Conservation (phyloP, 163 green algal genomes). For the Picocystis sp. region DNA sequence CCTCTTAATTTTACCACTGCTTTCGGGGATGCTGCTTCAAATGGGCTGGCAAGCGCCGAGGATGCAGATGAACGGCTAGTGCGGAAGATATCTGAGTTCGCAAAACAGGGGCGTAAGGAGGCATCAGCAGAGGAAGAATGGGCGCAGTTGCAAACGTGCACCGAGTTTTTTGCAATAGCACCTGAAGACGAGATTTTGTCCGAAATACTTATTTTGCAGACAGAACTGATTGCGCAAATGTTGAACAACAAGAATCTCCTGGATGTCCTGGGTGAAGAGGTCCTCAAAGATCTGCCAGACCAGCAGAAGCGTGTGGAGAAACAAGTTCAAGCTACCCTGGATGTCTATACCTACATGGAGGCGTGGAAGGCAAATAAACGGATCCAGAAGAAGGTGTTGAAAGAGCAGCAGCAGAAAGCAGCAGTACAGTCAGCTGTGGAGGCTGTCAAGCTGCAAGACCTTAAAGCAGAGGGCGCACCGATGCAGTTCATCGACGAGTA, state of each 20-base stretch:
- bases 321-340: neutral
- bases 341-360: neutral
- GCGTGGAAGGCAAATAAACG: slow-evolving; percentile 6
- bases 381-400: slow-evolving; percentile 7
- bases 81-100: no score
- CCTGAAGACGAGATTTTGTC: slow-evolving; percentile 69
- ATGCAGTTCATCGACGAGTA: slow-evolving; percentile 8
- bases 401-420: slow-evolving; percentile 8
- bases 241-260: slow-evolving; percentile 8
- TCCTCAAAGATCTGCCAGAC: neutral
- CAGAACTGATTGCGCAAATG: slow-evolving; percentile 13
- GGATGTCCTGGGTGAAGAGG: slow-evolving; percentile 6
- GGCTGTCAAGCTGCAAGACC: neutral
- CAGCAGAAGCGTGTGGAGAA: slow-evolving; percentile 1
- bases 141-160: neutral
- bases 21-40: no score
- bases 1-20: no score
- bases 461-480: neutral
- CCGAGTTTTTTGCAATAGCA: slow-evolving; percentile 30
- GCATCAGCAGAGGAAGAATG: no score
- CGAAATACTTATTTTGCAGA: slow-evolving; percentile 61
- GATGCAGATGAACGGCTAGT: no score
- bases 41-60: no score
- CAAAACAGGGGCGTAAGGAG: no score
- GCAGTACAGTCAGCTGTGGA: slow-evolving; percentile 1